Evolutionary conservation across 352 stramenopile genomes (phyloP), one percentile per base, ranked within the genome.

Genomic region (Globisporangium cylindrosporum): DNA sequence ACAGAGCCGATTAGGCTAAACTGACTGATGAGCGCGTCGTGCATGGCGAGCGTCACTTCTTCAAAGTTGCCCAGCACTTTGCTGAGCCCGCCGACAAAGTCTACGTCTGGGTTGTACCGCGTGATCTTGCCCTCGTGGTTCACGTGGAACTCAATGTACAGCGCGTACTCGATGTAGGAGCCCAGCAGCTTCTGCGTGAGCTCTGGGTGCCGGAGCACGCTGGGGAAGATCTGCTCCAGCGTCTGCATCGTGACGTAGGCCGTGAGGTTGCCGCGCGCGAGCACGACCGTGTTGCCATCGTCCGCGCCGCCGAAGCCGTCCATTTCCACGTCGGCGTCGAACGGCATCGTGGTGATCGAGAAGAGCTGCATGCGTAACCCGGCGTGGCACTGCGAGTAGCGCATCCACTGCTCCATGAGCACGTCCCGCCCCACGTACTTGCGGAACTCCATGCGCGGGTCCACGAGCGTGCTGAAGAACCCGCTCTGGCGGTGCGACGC

Each of bases 91-190:
- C 36, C 3, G n/a, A 74, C 55, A 64, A 72, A 74, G 60, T 77
- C 68, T 8, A 77, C 32, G 4, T 73, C 71, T 0, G 54, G 36
- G n/a, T 73, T 64, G 38, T 69, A 72, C 20, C 49, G 49, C 14
- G 48, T 69, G 48, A 77, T 71, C 10, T 55, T 51, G 1, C 62
- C 64, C 1, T 48, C 55, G 3, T 41, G 34, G 29, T 15, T 65
- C 60, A 77, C 66, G 29, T 70, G 49, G 29, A 71, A 71, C 49
- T 69, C 62, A 9, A 73, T 34, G 32, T 32, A 27, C 48, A 68
- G 69, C 20, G 71, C 67, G 22, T 77, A 77, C 36, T 59, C 63
- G 57, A 77, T 74, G 59, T 58, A 46, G 12, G 67, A 46, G 10
- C 71, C 71, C 4, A 72, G 20, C 4, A 77, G 64, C 27, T 36